Conservation (phyloP, 306 rosid genomes). For the Cucumis sativus region Cucumber_9930_V3 NC_026660.2:27195001-27195500, state of each 20-base stretch:
- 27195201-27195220: constrained; percentile 37
- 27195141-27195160: constrained; percentile 45
- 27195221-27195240: constrained; percentile 56
- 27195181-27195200: constrained; percentile 42
- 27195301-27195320: constrained; percentile 64
- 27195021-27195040: constrained; percentile 31
- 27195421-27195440: not conserved
- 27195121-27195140: constrained; percentile 67
- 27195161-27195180: constrained; percentile 34
- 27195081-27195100: constrained; percentile 17
- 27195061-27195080: constrained; percentile 17
- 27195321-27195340: constrained; percentile 47
- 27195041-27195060: constrained; percentile 23
- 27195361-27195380: constrained; percentile 49
- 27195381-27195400: constrained; percentile 52
- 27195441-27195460: not conserved
- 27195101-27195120: constrained; percentile 45
- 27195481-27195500: no score
- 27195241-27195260: constrained; percentile 64
- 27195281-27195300: constrained; percentile 69
- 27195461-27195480: not conserved
- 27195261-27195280: constrained; percentile 47
- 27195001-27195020: constrained; percentile 26
- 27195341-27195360: constrained; percentile 60
- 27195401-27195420: constrained; percentile 33